Evolutionary conservation across 2,329 filamentous ascomycete species (phyloP).

Genomic region (Albophoma yamanashiensis): DNA sequence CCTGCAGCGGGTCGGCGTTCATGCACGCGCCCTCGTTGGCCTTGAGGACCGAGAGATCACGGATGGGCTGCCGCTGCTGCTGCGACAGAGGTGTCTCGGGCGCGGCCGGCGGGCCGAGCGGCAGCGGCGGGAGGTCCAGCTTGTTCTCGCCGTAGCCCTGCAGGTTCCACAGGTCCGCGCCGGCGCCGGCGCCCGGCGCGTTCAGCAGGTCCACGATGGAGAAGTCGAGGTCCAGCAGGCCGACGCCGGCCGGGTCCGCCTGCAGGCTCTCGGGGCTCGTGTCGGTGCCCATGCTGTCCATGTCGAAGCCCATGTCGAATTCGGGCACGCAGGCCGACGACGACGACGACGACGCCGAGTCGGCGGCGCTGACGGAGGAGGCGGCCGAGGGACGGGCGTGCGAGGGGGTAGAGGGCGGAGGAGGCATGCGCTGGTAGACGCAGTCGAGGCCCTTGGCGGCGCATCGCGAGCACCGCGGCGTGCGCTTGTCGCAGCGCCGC

Average conservation of each 20-base stretch:
- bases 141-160: conserved; percentile 13
- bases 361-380: conserved; percentile 10
- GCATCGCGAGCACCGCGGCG: conserved; percentile 31
- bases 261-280: conserved; percentile 21
- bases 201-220: conserved; percentile 23
- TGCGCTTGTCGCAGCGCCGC: conserved; percentile 34
- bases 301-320: conserved; percentile 26
- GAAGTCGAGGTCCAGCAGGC: conserved; percentile 15
- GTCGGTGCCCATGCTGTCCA: conserved; percentile 18
- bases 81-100: conserved; percentile 4
- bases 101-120: conserved; percentile 3
- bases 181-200: conserved; percentile 7
- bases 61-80: conserved; percentile 11
- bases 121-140: conserved; percentile 19
- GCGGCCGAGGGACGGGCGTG: not conserved
- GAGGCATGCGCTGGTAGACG: conserved; percentile 28
- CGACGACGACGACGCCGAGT: conserved; percentile 5
- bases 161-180: conserved; percentile 16
- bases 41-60: conserved; percentile 18
- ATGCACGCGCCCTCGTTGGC: conserved; percentile 9
- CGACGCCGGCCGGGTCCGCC: conserved; percentile 7
- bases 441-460: conserved; percentile 29
- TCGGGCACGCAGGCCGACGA: conserved; percentile 15
- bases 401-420: conserved; percentile 4
- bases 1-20: conserved; percentile 18